Percentiles rank a stretch among this genome's conserved stretches.
Evolutionary conservation across 148 eudicot genomes (phyloP).

Genomic region (Chenopodium formosanum): DNA sequence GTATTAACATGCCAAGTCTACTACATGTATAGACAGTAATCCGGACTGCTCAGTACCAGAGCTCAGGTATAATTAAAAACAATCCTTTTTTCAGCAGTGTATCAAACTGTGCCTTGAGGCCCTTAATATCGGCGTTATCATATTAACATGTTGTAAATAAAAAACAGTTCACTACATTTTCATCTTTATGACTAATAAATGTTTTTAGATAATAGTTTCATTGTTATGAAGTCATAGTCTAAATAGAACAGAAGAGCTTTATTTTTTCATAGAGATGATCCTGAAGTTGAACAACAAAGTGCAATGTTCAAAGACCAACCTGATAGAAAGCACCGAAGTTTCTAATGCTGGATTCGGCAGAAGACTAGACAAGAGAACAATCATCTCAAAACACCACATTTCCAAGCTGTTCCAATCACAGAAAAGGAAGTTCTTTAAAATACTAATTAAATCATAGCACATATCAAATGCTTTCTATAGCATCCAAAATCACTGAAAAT

Average conservation of each 20-base stretch:
- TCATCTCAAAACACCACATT: slow-evolving; percentile 31
- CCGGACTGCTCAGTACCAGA: no score
- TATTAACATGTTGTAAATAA: no score
- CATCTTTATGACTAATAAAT: no score
- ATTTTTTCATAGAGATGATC: no score
- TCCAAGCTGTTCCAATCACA: slow-evolving; percentile 22
- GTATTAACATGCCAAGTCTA: no score
- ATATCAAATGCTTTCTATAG: neutral
- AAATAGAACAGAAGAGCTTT: neutral
- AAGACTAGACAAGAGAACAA: slow-evolving; percentile 28
- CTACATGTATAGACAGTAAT: no score
- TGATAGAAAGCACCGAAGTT: slow-evolving; percentile 27
- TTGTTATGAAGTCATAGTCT: neutral
- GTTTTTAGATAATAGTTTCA: neutral
- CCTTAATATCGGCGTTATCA: no score
- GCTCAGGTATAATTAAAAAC: no score
- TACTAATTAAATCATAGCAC: neutral
- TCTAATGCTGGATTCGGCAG: slow-evolving; percentile 24
- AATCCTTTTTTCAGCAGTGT: no score
- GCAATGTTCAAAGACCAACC: neutral
- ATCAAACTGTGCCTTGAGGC: no score
- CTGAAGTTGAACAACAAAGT: neutral
- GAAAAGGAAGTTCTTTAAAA: neutral
- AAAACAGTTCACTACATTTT: no score
- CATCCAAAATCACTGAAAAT: neutral